Evolutionary conservation across 805 yeast species (phyloP).

Genomic region (Danielia oregonensis): DNA sequence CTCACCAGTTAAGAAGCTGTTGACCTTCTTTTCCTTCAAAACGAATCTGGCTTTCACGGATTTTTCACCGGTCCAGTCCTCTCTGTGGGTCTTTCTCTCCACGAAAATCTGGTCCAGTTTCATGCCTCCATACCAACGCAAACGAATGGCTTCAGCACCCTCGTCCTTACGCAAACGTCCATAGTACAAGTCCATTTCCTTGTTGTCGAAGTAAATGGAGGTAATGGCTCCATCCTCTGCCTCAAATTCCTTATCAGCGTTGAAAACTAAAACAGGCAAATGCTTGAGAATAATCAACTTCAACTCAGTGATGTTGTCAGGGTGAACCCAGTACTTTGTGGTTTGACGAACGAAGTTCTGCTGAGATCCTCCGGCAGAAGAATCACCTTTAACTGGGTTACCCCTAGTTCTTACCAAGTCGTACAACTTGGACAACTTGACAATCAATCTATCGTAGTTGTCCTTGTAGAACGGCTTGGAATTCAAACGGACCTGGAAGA

Average conservation of each 20-base stretch:
- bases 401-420: constrained; percentile 95
- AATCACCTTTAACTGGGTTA: constrained; percentile 90
- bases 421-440: constrained; percentile 81
- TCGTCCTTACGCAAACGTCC: constrained; percentile 95
- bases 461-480: constrained; percentile 95
- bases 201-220: constrained; percentile 92
- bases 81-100: constrained; percentile 97
- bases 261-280: constrained; percentile 94
- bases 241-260: constrained; percentile 93
- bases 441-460: constrained; percentile 85
- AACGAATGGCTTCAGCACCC: constrained; percentile 97
- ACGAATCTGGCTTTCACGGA: constrained; percentile 98
- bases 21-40: constrained; percentile 85
- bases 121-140: constrained; percentile 99
- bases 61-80: constrained; percentile 99
- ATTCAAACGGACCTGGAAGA: constrained; percentile 88
- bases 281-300: constrained; percentile 90
- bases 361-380: constrained; percentile 97
- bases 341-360: constrained; percentile 98
- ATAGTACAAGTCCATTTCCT: constrained; percentile 82
- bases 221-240: constrained; percentile 94
- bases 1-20: constrained; percentile 76
- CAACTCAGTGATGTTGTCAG: constrained; percentile 94
- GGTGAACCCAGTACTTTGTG: constrained; percentile 98
- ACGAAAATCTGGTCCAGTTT: constrained; percentile 85